Evolutionary conservation across 2,329 filamentous ascomycete species (phyloP).

Genomic region (Sclerotiophoma versabilis): DNA sequence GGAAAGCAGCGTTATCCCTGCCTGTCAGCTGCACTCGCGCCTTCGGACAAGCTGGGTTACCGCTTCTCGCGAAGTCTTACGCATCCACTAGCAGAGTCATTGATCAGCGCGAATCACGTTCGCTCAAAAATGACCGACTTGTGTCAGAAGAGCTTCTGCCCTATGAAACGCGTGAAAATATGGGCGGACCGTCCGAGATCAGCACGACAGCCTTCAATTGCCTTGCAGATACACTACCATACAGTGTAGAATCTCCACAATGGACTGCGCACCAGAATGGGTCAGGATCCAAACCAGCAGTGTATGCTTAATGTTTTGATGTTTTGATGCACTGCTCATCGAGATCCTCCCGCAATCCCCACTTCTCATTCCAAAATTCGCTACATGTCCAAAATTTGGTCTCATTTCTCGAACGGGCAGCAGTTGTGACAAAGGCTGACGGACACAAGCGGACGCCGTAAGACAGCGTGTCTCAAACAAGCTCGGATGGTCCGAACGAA

Average conservation of each 20-base stretch:
- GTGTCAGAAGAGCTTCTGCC: constrained; percentile 13
- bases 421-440: constrained; percentile 5
- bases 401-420: neutral
- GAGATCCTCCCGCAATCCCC: constrained; percentile 19
- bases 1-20: constrained; percentile 36
- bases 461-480: neutral
- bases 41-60: constrained; percentile 27
- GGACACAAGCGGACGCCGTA: constrained; percentile 6
- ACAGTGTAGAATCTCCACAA: too few species aligned
- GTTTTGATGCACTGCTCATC: constrained; percentile 1
- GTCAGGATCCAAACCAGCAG: neutral
- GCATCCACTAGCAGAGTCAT: constrained; percentile 14
- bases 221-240: too few species aligned
- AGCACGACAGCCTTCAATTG: too few species aligned
- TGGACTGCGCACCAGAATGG: neutral
- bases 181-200: neutral
- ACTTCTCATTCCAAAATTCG: constrained; percentile 17
- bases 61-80: constrained; percentile 19
- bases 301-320: neutral
- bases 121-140: constrained; percentile 8
- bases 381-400: neutral
- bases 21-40: constrained; percentile 21
- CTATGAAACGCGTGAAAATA: constrained; percentile 6
- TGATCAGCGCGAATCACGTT: constrained; percentile 24
- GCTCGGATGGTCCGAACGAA: neutral